phyloP scores from a whole-genome alignment of 1,284 basidiomycete species.

The Anthracocystis walkeri region DNA sequence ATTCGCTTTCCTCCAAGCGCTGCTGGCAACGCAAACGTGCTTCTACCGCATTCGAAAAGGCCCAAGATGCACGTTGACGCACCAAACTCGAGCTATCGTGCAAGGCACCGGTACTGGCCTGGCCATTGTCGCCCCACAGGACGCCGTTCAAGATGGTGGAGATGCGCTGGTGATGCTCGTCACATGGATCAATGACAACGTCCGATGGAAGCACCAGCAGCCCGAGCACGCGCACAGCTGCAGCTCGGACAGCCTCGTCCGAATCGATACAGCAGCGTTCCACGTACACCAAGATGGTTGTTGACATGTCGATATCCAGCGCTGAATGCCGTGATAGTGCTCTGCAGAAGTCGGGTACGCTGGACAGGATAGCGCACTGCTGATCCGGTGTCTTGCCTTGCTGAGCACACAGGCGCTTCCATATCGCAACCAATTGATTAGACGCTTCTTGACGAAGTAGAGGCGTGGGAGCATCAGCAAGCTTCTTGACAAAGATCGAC shows the following conservation, averaged over 20 bases:
- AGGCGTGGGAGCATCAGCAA: conserved; percentile 13
- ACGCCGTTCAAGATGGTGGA: not conserved
- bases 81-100: conserved; percentile 39
- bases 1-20: not conserved
- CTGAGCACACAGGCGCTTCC: conserved; percentile 1
- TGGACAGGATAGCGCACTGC: conserved; percentile 9
- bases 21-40: conserved; percentile 8
- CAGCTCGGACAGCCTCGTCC: conserved; percentile 39
- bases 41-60: conserved; percentile 32
- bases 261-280: conserved; percentile 1
- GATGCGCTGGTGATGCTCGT: not conserved
- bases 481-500: conserved; percentile 24
- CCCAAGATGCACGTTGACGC: conserved; percentile 42
- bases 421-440: not conserved
- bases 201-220: conserved; percentile 38
- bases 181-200: not conserved
- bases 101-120: not conserved
- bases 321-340: conserved; percentile 8
- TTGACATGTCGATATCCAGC: not conserved
- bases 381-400: conserved; percentile 8
- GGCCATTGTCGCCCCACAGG: conserved; percentile 7
- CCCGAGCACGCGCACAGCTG: conserved; percentile 36
- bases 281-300: conserved; percentile 17
- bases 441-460: not conserved
- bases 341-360: conserved; percentile 19